These are phyloP conservation scores for Posidonia oceanica DNA, from an alignment of 116 monocot genomes.

Conservation along the genomic window DNA sequence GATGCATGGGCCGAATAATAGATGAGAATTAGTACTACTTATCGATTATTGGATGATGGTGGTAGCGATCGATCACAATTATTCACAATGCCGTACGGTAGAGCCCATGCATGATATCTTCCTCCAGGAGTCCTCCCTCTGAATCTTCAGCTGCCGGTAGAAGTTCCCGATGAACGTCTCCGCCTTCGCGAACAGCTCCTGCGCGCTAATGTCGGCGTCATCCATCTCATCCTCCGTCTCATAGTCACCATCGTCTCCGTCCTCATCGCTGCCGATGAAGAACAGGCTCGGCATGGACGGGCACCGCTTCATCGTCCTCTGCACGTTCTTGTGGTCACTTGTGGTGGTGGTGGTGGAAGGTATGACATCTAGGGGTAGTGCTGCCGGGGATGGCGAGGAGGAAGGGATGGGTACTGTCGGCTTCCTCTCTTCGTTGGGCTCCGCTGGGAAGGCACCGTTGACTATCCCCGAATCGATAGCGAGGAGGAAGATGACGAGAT, in stretches of 20 bases:
- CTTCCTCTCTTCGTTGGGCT: too few species aligned
- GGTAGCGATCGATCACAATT: too few species aligned
- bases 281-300: constrained; percentile 57
- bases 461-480: constrained; percentile 52
- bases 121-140: constrained; percentile 80
- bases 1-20: too few species aligned
- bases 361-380: neutral
- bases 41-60: too few species aligned
- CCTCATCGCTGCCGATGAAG: constrained; percentile 31
- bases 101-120: constrained; percentile 41
- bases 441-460: neutral
- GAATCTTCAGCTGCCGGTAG: constrained; percentile 74
- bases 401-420: neutral
- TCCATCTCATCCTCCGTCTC: constrained; percentile 1
- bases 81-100: constrained; percentile 23
- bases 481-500: constrained; percentile 54
- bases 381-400: neutral
- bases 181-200: constrained; percentile 57
- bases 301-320: constrained; percentile 25
- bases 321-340: neutral
- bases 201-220: constrained; percentile 15
- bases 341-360: too few species aligned
- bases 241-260: neutral
- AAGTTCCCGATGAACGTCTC: constrained; percentile 78
- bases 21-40: too few species aligned